Percentiles rank a stretch among this genome's conserved stretches.
These are phyloP conservation scores for Cicer cuneatum DNA, from an alignment of 306 rosid species.

Conservation along the genomic window DNA sequence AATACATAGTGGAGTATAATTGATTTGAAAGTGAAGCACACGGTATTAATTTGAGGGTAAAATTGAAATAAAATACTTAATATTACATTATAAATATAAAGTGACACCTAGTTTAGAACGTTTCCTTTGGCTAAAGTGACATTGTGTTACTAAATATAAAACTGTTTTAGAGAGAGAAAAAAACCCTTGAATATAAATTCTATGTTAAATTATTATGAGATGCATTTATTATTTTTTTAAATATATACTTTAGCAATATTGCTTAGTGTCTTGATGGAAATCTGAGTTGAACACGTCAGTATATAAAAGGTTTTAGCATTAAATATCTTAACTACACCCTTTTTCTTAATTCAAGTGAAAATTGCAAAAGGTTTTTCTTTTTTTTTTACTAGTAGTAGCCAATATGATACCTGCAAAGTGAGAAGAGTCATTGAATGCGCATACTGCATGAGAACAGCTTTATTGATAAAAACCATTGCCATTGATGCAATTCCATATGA, in stretches of 20 bases:
- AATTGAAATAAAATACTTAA: too few species aligned
- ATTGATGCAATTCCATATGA: slow-evolving; percentile 91
- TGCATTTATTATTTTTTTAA: too few species aligned
- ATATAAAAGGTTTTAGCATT: too few species aligned
- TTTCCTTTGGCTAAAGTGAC: too few species aligned
- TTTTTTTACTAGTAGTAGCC: not conserved
- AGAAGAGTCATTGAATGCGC: slow-evolving; percentile 87
- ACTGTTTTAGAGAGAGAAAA: not conserved
- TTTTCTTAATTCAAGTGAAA: too few species aligned
- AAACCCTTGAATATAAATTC: too few species aligned
- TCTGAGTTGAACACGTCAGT: not conserved
- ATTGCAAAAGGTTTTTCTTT: not conserved
- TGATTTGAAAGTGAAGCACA: too few species aligned
- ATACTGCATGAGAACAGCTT: slow-evolving; percentile 94
- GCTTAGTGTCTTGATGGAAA: not conserved
- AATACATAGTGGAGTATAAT: too few species aligned
- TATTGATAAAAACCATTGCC: slow-evolving; percentile 97
- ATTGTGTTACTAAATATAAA: not conserved
- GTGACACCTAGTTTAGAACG: too few species aligned
- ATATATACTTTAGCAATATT: not conserved
- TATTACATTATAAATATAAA: too few species aligned
- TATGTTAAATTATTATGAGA: not conserved
- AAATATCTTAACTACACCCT: too few species aligned
- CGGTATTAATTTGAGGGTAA: too few species aligned
- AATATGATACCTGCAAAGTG: slow-evolving; percentile 71